Base-by-base conservation (phyloP, 306 rosid species). In the Glycine latifolia region DNA sequence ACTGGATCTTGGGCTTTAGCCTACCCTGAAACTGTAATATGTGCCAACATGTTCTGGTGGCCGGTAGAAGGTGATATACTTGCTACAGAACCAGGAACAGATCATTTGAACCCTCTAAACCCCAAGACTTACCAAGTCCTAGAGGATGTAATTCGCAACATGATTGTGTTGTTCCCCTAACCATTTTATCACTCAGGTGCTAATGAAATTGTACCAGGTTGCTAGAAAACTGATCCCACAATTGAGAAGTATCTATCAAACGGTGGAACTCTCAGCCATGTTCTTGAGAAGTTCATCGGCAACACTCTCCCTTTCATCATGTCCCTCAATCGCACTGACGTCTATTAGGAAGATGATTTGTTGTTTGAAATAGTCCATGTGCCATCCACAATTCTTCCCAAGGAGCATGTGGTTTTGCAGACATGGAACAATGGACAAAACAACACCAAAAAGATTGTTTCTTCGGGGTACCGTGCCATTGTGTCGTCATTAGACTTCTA, bases 1-100 rank as follows among this genome's bases (percentile, higher is more conserved):
- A 90, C 97, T 1, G 98, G 98, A 74, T 95, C 97, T 39, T 92
- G 95, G 97, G 97, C 97, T 43, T 84, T 79, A 82, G 95, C 97
- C n/a, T 92, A 95, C 77, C 98, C 97, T 0, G 97, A 92, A 0
- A 92, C 92, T 15, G 91, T 95, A 71, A 75, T 97, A 3, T 95
- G 98, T 66, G 98, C 97, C 33, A 86, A 92, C 89, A 91, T 84
- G 92, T 95, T 95, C 81, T 92, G 98, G 98, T 86, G 70, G 87
- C 95, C 95, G 2, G 90, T 94, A 0, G 88, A 73, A 37, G 63
- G 62, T 9, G 70, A 67, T 3, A 83, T 90, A 90, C 86, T 90
- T 7, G 98, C 97, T 1, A 43, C 94, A 2, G 98, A 95, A 71
- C 97, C 97, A 3, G 98, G 98, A 76, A 89, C 94, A 5, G 97